Percentiles rank a stretch among this genome's conserved stretches.
Evolutionary conservation across 2,329 filamentous ascomycete genomes (phyloP).

Genomic region (Colletotrichum musicola): DNA sequence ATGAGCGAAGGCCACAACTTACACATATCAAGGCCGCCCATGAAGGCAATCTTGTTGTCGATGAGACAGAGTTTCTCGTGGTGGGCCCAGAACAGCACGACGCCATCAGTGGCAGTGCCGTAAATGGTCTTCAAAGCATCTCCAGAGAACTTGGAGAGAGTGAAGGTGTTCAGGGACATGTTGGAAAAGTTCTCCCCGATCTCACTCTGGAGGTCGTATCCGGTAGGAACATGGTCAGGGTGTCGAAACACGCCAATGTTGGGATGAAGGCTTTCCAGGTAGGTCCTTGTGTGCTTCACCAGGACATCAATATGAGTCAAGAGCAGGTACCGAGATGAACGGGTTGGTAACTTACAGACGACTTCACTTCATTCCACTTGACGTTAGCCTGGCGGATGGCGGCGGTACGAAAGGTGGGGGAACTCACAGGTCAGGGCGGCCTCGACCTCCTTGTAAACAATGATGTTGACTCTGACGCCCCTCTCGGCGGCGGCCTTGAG

Average conservation of each 20-base stretch:
- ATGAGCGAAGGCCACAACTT: conserved; percentile 41
- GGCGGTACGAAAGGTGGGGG: conserved; percentile 46
- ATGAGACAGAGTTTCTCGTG: conserved; percentile 91
- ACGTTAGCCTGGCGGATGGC: conserved; percentile 33
- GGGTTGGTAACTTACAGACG: conserved; percentile 51
- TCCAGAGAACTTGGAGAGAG: conserved; percentile 73
- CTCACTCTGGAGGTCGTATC: conserved; percentile 74
- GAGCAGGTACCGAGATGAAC: conserved; percentile 47
- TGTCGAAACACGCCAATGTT: conserved; percentile 93
- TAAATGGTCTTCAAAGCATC: conserved; percentile 85
- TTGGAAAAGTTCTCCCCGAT: conserved; percentile 72
- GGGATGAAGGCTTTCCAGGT: conserved; percentile 79
- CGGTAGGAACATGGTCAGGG: conserved; percentile 86
- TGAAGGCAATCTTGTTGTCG: conserved; percentile 85
- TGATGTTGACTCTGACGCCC: conserved; percentile 85
- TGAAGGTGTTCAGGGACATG: conserved; percentile 61
- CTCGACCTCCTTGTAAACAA: conserved; percentile 93
- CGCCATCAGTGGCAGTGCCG: conserved; percentile 78
- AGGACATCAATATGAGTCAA: conserved; percentile 27
- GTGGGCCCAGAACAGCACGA: conserved; percentile 92
- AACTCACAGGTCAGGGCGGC: conserved; percentile 82
- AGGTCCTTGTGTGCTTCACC: conserved; percentile 79
- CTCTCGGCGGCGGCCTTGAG: conserved; percentile 84
- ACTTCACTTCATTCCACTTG: conserved; percentile 50
- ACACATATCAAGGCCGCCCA: conserved; percentile 91